phyloP scores from a whole-genome alignment of 2,329 filamentous ascomycete genomes.

The Exophiala lecanii-corni region DNA sequence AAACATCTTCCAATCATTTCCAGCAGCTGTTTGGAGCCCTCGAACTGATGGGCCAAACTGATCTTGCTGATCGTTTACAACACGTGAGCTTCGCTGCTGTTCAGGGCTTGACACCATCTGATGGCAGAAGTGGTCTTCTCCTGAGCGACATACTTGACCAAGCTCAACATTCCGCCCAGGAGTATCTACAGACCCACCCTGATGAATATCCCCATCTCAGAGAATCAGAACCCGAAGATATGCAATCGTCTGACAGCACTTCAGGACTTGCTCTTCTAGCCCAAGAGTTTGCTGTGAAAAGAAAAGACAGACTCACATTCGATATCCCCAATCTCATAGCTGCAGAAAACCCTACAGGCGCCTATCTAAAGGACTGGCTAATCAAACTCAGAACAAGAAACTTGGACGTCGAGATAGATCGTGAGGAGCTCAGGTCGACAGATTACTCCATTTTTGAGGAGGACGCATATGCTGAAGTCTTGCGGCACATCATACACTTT shows the following conservation, averaged over 20 bases:
- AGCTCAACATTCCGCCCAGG: conserved; percentile 82
- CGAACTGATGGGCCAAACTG: conserved; percentile 64
- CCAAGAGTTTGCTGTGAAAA: conserved; percentile 87
- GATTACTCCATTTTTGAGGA: conserved; percentile 67
- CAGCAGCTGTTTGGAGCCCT: conserved; percentile 73
- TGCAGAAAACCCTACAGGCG: conserved; percentile 80
- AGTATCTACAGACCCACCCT: conserved; percentile 79
- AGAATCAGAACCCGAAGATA: conserved; percentile 58
- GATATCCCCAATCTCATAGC: conserved; percentile 78
- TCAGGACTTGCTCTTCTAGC: conserved; percentile 88
- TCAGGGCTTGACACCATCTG: conserved; percentile 65
- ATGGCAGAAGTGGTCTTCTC: conserved; percentile 62
- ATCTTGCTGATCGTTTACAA: conserved; percentile 63
- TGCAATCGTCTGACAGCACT: conserved; percentile 69
- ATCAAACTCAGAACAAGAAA: conserved; percentile 63
- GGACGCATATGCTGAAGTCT: conserved; percentile 66
- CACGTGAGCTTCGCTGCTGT: conserved; percentile 74
- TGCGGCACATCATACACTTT: conserved; percentile 75
- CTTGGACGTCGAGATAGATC: conserved; percentile 50
- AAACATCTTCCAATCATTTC: conserved; percentile 67
- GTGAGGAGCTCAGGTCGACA: conserved; percentile 57
- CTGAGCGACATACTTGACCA: conserved; percentile 63
- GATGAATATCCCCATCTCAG: conserved; percentile 73
- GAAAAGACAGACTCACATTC: conserved; percentile 59
- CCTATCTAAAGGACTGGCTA: conserved; percentile 79